phyloP scores from a whole-genome alignment of 2,329 filamentous ascomycete species.

The Trichoderma sp. region DNA sequence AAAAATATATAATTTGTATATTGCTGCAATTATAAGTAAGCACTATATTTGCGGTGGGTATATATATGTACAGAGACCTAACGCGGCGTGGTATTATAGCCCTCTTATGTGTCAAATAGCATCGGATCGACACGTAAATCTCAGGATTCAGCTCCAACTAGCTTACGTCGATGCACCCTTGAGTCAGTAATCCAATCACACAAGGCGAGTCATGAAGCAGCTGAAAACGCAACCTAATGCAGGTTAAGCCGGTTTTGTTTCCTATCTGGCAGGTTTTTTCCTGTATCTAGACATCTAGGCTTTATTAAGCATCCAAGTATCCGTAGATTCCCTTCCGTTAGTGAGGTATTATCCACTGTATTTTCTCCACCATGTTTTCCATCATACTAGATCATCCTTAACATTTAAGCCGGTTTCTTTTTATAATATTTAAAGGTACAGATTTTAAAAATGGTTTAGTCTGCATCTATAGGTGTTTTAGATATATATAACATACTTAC shows the following conservation, averaged over 20 bases:
- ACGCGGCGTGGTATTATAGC: not conserved
- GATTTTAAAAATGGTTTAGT: too few species aligned
- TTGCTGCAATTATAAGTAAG: not conserved
- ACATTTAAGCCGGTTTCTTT: not conserved
- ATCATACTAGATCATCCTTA: not conserved
- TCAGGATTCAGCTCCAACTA: not conserved
- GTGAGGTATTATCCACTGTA: not conserved
- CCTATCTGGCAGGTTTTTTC: not conserved
- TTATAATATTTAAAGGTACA: not conserved
- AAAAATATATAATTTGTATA: too few species aligned
- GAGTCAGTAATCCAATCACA: not conserved
- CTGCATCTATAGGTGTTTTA: too few species aligned
- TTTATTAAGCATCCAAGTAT: not conserved
- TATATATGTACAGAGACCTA: not conserved
- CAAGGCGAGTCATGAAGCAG: not conserved
- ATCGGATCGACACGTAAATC: too few species aligned
- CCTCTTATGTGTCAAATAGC: not conserved
- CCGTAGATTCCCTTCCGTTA: not conserved
- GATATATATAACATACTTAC: not conserved
- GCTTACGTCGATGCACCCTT: not conserved
- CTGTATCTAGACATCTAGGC: not conserved
- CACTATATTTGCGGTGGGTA: not conserved
- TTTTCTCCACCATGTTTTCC: not conserved
- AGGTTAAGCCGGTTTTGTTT: not conserved
- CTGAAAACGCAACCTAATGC: not conserved